Percentiles rank a stretch among this genome's conserved stretches.
Evolutionary conservation across 805 yeast genomes (phyloP).

Genomic region (Komagataella populi): DNA sequence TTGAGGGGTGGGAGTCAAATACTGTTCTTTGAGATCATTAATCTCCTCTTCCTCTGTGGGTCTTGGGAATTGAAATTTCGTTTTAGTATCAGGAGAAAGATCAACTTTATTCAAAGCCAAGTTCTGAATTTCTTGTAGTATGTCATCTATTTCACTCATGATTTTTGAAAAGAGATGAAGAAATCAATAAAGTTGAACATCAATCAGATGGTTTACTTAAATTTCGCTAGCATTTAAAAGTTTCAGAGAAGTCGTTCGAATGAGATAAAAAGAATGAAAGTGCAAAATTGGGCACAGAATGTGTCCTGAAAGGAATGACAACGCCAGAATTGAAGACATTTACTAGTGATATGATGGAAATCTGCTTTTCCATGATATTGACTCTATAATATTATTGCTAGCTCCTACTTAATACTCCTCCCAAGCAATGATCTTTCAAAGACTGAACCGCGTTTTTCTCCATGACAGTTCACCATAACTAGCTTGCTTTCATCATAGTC

Average conservation of each 20-base stretch:
- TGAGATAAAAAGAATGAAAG: neutral
- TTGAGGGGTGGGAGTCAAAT: slow-evolving; percentile 47
- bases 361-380: no score
- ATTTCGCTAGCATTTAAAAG: neutral
- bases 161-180: neutral
- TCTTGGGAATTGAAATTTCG: slow-evolving; percentile 4
- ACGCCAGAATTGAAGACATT: no score
- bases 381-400: no score
- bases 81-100: slow-evolving; percentile 4
- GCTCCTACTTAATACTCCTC: no score
- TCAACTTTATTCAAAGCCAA: neutral
- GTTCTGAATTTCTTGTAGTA: neutral
- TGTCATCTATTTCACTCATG: neutral
- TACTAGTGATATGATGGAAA: neutral
- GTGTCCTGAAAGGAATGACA: neutral
- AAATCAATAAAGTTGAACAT: neutral
- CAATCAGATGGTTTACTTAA: neutral
- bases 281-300: neutral
- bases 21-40: slow-evolving; percentile 21
- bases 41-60: slow-evolving; percentile 6
- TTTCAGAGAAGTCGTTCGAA: neutral
- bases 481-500: no score
- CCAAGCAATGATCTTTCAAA: no score
- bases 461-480: no score
- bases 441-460: no score